Base-by-base conservation (phyloP, 306 rosid genomes). In the Gillenia trifoliata region DNA sequence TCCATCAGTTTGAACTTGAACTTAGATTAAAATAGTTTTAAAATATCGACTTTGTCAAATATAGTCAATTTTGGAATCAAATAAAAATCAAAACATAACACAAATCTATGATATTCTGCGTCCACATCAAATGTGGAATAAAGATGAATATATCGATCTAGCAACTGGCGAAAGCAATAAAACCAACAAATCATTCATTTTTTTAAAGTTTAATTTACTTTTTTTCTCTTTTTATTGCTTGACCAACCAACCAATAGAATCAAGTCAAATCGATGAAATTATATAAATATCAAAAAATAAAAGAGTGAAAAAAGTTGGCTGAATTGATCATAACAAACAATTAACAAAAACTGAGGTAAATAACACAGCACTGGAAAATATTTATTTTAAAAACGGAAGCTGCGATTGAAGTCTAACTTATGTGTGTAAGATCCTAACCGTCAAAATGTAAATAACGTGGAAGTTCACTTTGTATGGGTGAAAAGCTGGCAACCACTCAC, bases 391-490 rank as follows among this genome's bases (percentile, higher is more conserved):
- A n/a, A n/a, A n/a, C n/a, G n/a, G n/a, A n/a, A n/a, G n/a, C n/a
- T n/a, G n/a, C n/a, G n/a, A n/a, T n/a, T n/a, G n/a, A n/a, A n/a
- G n/a, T n/a, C n/a, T n/a, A n/a, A 12, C 16, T 28, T 43, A n/a
- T 66, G 70, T 80, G 76, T n/a, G 76, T 62, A 49, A 49, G 67
- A 80, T 64, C 52, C 5, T 54, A 33, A 62, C 55, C 73, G 72
- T 69, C n/a, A 40, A 7, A 19, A 72, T 12, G 60, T 26, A 25
- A 26, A 26, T 5, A 59, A 9, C 33, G 50, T 31, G n/a, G 54
- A 43, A 7, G 61, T 5, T 22, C n/a, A n/a, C n/a, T 15, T 19
- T 1, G n/a, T 5, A 16, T n/a, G n/a, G n/a, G 64, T 22, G 33
- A 23, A 38, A 30, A 19, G 20, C 5, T 7, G 20, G 19, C 3